Base-by-base conservation (phyloP, 2,329 filamentous ascomycete species). In the Basipetospora chlamydospora region DNA sequence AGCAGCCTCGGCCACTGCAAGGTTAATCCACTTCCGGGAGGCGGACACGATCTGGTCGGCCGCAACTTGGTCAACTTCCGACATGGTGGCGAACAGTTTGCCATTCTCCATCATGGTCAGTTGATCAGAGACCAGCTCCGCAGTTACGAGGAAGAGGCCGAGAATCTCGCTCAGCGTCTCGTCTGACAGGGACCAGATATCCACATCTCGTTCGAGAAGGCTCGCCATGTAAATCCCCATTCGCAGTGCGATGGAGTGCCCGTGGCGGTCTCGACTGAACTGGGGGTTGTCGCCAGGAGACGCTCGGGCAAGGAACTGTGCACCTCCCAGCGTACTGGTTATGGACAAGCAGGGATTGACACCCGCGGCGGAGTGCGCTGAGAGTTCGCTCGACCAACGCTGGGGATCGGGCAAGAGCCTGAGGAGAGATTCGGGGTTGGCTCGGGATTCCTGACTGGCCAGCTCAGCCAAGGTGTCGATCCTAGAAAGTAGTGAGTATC, bases 231-330 rank as follows among this genome's bases (percentile, higher is more conserved):
- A 94, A 33, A 79, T 64, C 1, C 79, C 74, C 60, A 92, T 81
- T 38, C 88, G 70, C 11, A 83, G 71, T 1, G 84, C 74, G 37
- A 81, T 63, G 2, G 84, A 84, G 22, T 77, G 72, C 0, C 81
- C 81, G 43, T 72, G 70, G 4, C 67, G 61, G 50, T 94, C 86
- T 29, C 78, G 65, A 22, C 59, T 50, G 12, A 68, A 42, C 17
- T 56, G 30, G 48, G 39, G 39, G 3, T 33, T 13, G 26, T 39
- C n/a, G n/a, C 43, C 42, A 31, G 41, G 44, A 18, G 49, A 37
- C 4, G 47, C 44, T 9, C 59, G 51, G 1, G 80, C 63, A 3
- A 94, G 57, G 44, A 80, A 76, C 5, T 81, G 70, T 1, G 73
- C 73, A 3, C 84, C 84, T 1, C 73, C 75, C 6, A 94, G 61